Evolutionary conservation across 2,329 filamentous ascomycete genomes (phyloP), one percentile per base, ranked within the genome.

Genomic region (Xylariaceae sp.): DNA sequence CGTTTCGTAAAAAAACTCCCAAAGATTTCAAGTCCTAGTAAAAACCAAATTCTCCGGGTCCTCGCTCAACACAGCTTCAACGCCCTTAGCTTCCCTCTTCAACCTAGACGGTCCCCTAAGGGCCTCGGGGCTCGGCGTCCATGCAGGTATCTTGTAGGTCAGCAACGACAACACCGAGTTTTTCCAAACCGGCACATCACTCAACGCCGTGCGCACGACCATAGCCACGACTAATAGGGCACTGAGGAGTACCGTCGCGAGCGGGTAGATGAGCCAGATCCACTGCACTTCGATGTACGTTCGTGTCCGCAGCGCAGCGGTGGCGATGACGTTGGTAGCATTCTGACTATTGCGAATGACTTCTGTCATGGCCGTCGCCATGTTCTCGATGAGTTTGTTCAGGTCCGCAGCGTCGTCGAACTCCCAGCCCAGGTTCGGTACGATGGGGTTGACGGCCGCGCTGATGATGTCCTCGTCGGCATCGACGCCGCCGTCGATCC

Each of bases 331-430:
- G 3, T 22, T 12, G 10, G 45, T 48, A n/a, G 40, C 48, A 21
- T 48, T 44, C 35, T 23, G 44, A n/a, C 21, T 23, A 14, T 17
- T 49, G 3, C 46, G 42, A 23, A 49, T 42, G 27, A 44, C 34
- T n/a, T 49, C 43, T 16, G 46, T 49, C 46, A 49, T 49, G 32
- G 37, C 39, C 10, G 45, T 43, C 17, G 47, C 47, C 10, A 49
- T 42, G 14, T 39, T 27, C 4, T 20, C 23, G 5, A 42, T 27
- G 37, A 23, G 37, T 20, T 11, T 5, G 12, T 27, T 19, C 22
- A 49, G 19, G 37, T 49, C 39, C 2, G 33, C 37, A 6, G 17
- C 38, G 6, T 41, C 32, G 22, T 19, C 33, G 23, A 49, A 33
- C 20, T 33, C 34, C 42, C 34, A 37, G 12, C 47, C 47, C 11